phyloP scores from a whole-genome alignment of 2,329 filamentous ascomycete species.

The Aspergillus udagawae region DNA sequence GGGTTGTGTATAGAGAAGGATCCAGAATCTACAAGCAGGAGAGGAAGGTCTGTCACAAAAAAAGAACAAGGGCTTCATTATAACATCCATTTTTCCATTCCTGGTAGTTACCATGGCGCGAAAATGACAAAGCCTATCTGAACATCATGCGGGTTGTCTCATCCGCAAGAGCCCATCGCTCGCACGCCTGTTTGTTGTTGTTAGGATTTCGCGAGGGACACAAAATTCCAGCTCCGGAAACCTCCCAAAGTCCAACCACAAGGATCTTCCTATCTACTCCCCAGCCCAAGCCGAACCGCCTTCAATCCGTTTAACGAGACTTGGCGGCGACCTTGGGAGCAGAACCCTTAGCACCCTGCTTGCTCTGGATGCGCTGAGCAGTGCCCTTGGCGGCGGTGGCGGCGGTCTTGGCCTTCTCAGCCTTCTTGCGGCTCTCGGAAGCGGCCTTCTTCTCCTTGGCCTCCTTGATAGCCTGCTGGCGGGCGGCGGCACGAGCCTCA shows the following conservation, averaged over 20 bases:
- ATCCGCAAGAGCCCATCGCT: constrained; percentile 21
- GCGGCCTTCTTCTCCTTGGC: constrained; percentile 98
- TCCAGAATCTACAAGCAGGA: constrained; percentile 11
- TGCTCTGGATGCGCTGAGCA: constrained; percentile 78
- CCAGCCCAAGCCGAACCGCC: constrained; percentile 29
- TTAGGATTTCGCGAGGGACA: constrained; percentile 7
- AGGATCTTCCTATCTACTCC: constrained; percentile 20
- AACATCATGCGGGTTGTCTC: constrained; percentile 16
- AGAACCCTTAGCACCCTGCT: constrained; percentile 94
- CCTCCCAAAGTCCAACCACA: constrained; percentile 20
- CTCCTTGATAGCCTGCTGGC: constrained; percentile 87
- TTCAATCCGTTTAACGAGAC: constrained; percentile 64
- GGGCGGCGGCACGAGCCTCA: constrained; percentile 90
- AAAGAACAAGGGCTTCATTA: constrained; percentile 14
- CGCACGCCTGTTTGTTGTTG: constrained; percentile 20
- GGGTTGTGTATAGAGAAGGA: constrained; percentile 1
- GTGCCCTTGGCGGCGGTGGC: constrained; percentile 71
- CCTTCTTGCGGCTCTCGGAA: constrained; percentile 89
- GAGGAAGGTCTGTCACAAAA: constrained; percentile 1
- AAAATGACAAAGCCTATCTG: constrained; percentile 20
- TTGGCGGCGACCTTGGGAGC: constrained; percentile 79
- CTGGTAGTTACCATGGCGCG: constrained; percentile 19
- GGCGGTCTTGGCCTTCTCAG: constrained; percentile 95
- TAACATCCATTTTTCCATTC: constrained; percentile 25
- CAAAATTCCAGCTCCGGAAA: constrained; percentile 26